phyloP scores from a whole-genome alignment of 495 filamentous ascomycete genomes.

The Poronia punctata region DNA sequence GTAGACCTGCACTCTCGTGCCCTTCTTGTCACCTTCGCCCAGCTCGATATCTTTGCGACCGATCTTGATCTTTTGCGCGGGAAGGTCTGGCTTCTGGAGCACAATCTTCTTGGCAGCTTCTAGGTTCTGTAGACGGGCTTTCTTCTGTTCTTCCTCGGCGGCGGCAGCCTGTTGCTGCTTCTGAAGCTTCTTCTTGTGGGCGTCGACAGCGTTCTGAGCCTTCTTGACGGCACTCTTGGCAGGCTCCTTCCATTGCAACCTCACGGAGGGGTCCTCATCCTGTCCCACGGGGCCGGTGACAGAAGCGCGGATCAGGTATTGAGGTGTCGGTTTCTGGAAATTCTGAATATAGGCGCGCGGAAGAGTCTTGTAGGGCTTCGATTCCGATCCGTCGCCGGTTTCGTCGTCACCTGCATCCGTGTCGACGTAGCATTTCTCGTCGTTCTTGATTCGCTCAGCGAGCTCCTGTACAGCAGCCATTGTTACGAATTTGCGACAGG shows the following conservation, averaged over 20 bases:
- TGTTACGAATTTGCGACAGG: constrained; percentile 11
- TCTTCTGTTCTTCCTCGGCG: constrained; percentile 64
- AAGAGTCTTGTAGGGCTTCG: constrained; percentile 73
- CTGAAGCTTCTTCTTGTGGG: constrained; percentile 68
- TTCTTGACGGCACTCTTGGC: constrained; percentile 82
- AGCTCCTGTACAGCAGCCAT: constrained; percentile 35
- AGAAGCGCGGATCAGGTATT: constrained; percentile 65
- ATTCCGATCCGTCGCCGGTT: constrained; percentile 58
- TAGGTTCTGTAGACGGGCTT: constrained; percentile 54
- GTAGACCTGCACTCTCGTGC: constrained; percentile 73
- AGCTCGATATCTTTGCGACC: constrained; percentile 63
- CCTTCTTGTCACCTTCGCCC: constrained; percentile 53
- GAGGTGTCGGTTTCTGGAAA: constrained; percentile 46
- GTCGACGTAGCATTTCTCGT: constrained; percentile 67
- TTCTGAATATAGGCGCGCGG: constrained; percentile 69
- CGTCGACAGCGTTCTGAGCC: constrained; percentile 61
- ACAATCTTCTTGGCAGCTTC: constrained; percentile 73
- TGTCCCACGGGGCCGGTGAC: constrained; percentile 56
- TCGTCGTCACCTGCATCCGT: constrained; percentile 69
- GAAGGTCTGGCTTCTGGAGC: constrained; percentile 70
- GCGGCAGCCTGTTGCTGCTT: constrained; percentile 62
- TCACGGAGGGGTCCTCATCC: constrained; percentile 46
- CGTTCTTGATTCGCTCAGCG: constrained; percentile 35
- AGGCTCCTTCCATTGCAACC: constrained; percentile 69
- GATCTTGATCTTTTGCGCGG: constrained; percentile 70